Percentiles rank a stretch among this genome's conserved stretches.
Evolutionary conservation across 2,329 filamentous ascomycete species (phyloP).

Genomic region (Apiospora aurea): DNA sequence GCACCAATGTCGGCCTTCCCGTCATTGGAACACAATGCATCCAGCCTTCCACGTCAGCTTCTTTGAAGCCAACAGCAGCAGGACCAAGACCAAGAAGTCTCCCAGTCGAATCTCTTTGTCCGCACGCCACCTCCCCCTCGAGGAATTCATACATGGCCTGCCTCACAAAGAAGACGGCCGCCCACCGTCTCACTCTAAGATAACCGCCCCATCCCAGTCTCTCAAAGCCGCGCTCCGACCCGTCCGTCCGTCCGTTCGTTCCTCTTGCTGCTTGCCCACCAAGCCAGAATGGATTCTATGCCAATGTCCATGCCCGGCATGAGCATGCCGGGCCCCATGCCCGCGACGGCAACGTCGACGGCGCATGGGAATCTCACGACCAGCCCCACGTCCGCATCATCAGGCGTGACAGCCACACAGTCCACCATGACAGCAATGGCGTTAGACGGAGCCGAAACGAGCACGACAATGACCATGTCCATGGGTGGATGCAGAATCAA

Average conservation of each 20-base stretch:
- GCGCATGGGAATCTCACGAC: background rate
- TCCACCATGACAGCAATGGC: background rate
- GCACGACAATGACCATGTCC: slow-evolving; percentile 2
- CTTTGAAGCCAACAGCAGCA: background rate
- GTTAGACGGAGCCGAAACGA: background rate
- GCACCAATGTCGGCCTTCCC: too few species aligned
- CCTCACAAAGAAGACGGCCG: background rate
- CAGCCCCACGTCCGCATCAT: background rate
- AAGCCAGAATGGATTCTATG: slow-evolving; percentile 20
- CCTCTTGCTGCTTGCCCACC: background rate
- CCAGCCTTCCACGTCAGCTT: background rate
- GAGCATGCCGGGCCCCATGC: slow-evolving; percentile 23
- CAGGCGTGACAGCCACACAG: background rate
- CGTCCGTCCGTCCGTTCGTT: slow-evolving; percentile 5
- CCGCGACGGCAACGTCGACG: slow-evolving; percentile 8
- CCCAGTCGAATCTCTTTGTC: background rate
- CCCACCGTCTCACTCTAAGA: background rate
- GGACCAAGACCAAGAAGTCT: background rate
- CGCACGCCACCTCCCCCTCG: background rate
- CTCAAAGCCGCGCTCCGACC: background rate
- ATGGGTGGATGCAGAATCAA: slow-evolving; percentile 24
- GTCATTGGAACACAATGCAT: too few species aligned
- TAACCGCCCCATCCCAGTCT: background rate
- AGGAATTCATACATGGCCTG: background rate
- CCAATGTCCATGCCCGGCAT: slow-evolving; percentile 25